Evolutionary conservation across 306 rosid species (phyloP).

Genomic region (Casuarina equisetifolia): DNA sequence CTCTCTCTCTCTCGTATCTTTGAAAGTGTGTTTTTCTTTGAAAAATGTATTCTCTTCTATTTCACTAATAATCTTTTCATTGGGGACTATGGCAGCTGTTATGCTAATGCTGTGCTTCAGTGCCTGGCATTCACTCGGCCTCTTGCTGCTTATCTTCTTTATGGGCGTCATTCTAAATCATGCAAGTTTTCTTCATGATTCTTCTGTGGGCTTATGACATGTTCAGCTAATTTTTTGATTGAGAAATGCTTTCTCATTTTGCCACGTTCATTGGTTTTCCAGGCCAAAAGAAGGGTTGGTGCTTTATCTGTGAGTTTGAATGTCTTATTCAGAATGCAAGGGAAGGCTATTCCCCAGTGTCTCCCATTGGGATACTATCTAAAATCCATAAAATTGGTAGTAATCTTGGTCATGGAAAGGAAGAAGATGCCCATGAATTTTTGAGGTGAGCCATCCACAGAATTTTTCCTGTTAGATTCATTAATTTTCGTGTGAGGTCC

Average conservation of each 20-base stretch:
- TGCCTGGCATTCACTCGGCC: slow-evolving; percentile 82
- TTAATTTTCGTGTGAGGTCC: background rate
- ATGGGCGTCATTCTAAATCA: slow-evolving; percentile 63
- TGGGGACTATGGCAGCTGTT: slow-evolving; percentile 56
- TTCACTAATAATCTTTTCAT: slow-evolving; percentile 31
- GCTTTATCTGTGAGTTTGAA: slow-evolving; percentile 85
- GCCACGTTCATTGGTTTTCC: slow-evolving; percentile 14
- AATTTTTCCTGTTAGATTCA: slow-evolving; percentile 22
- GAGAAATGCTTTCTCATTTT: slow-evolving; percentile 8
- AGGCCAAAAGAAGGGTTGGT: slow-evolving; percentile 83
- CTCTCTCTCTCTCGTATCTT: background rate
- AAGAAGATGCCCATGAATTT: slow-evolving; percentile 88
- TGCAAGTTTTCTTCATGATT: slow-evolving; percentile 49
- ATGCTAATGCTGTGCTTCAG: slow-evolving; percentile 84
- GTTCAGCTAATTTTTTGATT: slow-evolving; percentile 30
- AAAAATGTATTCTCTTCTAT: background rate
- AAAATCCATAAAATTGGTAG: slow-evolving; percentile 77
- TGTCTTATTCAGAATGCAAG: slow-evolving; percentile 57
- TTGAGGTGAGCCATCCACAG: slow-evolving; percentile 62
- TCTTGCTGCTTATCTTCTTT: slow-evolving; percentile 59
- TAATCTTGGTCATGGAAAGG: slow-evolving; percentile 76
- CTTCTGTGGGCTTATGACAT: slow-evolving; percentile 12
- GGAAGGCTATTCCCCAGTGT: slow-evolving; percentile 70
- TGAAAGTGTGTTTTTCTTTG: background rate
- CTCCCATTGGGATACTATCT: slow-evolving; percentile 77